Conservation (phyloP, 2,329 filamentous ascomycete species). For the Colletotrichum euphorbiae region DNA sequence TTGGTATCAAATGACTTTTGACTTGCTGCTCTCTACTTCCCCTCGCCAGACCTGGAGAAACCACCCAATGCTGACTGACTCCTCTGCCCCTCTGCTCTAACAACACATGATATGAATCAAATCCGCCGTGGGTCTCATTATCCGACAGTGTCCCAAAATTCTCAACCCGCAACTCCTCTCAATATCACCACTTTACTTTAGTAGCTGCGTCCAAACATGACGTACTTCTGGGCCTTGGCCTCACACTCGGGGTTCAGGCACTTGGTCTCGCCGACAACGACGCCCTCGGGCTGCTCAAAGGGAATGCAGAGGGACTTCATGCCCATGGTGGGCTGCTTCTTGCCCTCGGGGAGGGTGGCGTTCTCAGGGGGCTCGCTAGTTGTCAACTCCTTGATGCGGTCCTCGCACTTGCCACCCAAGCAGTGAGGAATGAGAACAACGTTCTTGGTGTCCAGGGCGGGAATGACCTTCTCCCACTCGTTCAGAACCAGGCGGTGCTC, state of each 20-base stretch:
- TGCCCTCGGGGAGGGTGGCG: conserved; percentile 60
- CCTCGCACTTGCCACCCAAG: conserved; percentile 83
- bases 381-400: conserved; percentile 93
- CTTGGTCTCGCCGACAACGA: conserved; percentile 85
- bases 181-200: conserved; percentile 47
- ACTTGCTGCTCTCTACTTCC: not conserved
- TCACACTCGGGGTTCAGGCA: conserved; percentile 91
- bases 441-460: conserved; percentile 91
- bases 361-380: conserved; percentile 69
- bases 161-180: conserved; percentile 35
- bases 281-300: conserved; percentile 85
- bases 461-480: conserved; percentile 92
- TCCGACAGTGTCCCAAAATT: conserved; percentile 33
- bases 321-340: conserved; percentile 69
- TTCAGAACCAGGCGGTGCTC: conserved; percentile 84
- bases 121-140: conserved; percentile 29
- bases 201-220: conserved; percentile 88
- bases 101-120: conserved; percentile 34
- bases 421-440: conserved; percentile 94
- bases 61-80: not conserved
- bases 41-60: not conserved
- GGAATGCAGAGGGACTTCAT: conserved; percentile 79
- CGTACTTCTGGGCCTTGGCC: conserved; percentile 83
- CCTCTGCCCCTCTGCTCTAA: conserved; percentile 25
- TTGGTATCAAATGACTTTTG: conserved; percentile 40